Conservation (phyloP, 257 asterid species). For the Cruciata laevipes region DNA sequence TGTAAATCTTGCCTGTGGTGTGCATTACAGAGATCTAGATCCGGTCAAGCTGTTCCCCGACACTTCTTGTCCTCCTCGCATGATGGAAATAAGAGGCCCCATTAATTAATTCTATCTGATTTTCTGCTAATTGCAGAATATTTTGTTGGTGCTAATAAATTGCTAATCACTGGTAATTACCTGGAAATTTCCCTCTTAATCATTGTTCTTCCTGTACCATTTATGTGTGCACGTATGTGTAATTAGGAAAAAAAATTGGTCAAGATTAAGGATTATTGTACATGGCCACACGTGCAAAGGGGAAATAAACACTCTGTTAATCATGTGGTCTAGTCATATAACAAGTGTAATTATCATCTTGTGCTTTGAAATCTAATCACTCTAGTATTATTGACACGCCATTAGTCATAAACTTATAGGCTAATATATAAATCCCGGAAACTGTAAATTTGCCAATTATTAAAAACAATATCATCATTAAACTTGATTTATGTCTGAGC, state of each 20-base stretch:
- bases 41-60: slow-evolving; percentile 47
- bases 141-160: not conserved
- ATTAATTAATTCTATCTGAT: slow-evolving; percentile 21
- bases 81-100: slow-evolving; percentile 26
- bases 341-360: not conserved
- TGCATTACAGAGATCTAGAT: slow-evolving; percentile 61
- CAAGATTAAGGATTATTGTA: not conserved
- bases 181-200: slow-evolving; percentile 13
- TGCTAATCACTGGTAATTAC: slow-evolving; percentile 13
- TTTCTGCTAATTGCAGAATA: slow-evolving; percentile 10
- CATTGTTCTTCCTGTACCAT: not conserved
- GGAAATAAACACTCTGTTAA: slow-evolving; percentile 12
- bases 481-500: too few relatives aligned
- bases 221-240: not conserved
- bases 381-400: not conserved
- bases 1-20: slow-evolving; percentile 44
- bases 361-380: slow-evolving; percentile 4
- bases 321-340: slow-evolving; percentile 18
- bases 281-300: slow-evolving; percentile 23
- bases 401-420: not conserved
- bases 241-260: slow-evolving; percentile 1
- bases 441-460: not conserved
- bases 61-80: slow-evolving; percentile 32
- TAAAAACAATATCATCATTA: not conserved
- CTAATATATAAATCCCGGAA: too few relatives aligned